Conservation (phyloP, 495 filamentous ascomycete genomes). For the Copromyces sp. region DNA sequence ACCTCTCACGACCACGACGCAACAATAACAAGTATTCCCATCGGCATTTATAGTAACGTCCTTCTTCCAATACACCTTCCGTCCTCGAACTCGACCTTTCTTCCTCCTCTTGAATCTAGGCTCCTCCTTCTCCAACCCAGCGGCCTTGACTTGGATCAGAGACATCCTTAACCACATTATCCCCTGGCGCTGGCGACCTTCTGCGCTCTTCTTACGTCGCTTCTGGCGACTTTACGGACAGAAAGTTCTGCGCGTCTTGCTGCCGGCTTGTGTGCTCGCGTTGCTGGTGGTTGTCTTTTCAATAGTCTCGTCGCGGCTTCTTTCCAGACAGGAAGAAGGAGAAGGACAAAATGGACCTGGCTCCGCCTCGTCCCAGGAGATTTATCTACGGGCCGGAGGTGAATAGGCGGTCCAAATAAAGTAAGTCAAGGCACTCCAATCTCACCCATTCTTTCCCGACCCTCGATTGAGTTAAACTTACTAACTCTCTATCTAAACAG, state of each 20-base stretch:
- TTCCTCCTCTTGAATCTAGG: not conserved
- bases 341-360: not conserved
- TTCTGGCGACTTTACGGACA: not conserved
- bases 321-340: not conserved
- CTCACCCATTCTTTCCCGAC: rapidly evolving
- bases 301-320: not conserved
- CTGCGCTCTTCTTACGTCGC: not conserved
- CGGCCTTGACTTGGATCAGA: not conserved
- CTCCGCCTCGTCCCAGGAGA: not conserved
- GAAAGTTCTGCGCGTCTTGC: not conserved
- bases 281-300: not conserved
- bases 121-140: not conserved
- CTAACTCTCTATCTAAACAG: no score
- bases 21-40: not conserved
- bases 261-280: not conserved
- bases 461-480: not conserved
- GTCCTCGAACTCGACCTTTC: not conserved
- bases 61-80: not conserved
- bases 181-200: not conserved
- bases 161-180: not conserved
- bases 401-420: not conserved
- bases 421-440: not conserved
- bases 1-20: not conserved
- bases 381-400: not conserved
- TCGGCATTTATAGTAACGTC: not conserved